Base-by-base conservation (phyloP, 192 early-diverging fungal genomes). In the Coemansia brasiliensis region DNA sequence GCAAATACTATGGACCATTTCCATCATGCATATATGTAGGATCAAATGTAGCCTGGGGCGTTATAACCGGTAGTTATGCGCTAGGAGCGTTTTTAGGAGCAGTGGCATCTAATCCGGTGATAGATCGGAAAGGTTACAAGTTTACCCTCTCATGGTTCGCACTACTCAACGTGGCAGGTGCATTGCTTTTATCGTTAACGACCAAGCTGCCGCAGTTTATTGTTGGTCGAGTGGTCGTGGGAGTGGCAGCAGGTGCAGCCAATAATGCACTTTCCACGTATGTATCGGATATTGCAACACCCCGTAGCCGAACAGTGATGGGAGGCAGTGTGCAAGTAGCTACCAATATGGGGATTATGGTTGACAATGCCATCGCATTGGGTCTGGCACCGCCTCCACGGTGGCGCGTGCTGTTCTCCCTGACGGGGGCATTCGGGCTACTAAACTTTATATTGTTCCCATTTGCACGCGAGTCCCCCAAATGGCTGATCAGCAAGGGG, bases 301-400 rank as follows among this genome's bases (percentile, higher is more conserved):
- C 87, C 18, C 80, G 74, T 24, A 67, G 80, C 26, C 82, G 90
- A 48, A 91, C 90, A 1, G 61, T 82, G 13, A 72, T 93, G 65
- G 90, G 93, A 15, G 82, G 85, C 15, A 73, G 85, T 55, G 83
- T 87, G 65, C 91, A 92, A 69, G 74, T 92, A 54, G 72, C 83
- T 1, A 85, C 91, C 29, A 90, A 90, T 38, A 52, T 90, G 42
- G 93, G 93, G 5, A 88, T 95, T 63, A 76, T 95, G 63, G 32
- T 87, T 4, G 82, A 88, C 61, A 86, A 88, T 42, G 57, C 86
- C 6, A 68, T 83, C 18, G 91, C 83, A 13, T 62, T 88, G 17
- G 82, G 82, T 12, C 71, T 90, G 39, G 70, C 81, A 8, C 63
- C 24, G 25, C 69, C 87, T 9, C 84, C 86, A 2, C 69, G 83